Percentiles rank a stretch among this genome's conserved stretches.
These are phyloP conservation scores for Arthromyces matolae DNA, from an alignment of 768 basidiomycete genomes.

Conservation along the genomic window DNA sequence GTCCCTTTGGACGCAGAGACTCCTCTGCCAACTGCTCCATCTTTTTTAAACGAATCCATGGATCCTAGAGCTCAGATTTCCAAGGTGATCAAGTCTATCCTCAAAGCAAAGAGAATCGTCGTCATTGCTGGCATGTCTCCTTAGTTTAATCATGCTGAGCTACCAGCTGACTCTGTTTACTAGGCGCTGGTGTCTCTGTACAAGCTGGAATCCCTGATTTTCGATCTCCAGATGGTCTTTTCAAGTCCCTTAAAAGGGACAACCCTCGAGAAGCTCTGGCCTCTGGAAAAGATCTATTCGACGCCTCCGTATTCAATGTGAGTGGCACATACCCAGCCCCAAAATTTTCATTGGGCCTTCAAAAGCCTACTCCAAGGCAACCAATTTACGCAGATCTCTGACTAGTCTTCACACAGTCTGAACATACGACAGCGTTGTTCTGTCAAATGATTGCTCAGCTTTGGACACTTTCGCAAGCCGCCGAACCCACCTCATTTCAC, in stretches of 20 bases:
- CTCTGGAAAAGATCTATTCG: slow-evolving; percentile 85
- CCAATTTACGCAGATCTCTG: slow-evolving; percentile 2
- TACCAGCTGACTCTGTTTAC: background rate
- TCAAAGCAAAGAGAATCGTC: slow-evolving; percentile 81
- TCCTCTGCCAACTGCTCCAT: slow-evolving; percentile 45
- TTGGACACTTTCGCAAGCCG: slow-evolving; percentile 65
- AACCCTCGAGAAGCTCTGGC: slow-evolving; percentile 68
- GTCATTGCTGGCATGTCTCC: slow-evolving; percentile 72
- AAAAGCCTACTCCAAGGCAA: background rate
- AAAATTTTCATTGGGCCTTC: slow-evolving; percentile 5
- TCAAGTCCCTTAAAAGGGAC: slow-evolving; percentile 72
- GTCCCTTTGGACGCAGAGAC: slow-evolving; percentile 53
- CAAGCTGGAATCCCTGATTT: slow-evolving; percentile 90
- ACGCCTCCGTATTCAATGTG: slow-evolving; percentile 87
- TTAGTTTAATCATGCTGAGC: background rate
- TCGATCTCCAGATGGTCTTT: slow-evolving; percentile 75
- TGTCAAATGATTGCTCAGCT: slow-evolving; percentile 89
- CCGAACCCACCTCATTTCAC: slow-evolving; percentile 81
- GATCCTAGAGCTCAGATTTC: slow-evolving; percentile 46
- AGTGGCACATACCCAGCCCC: slow-evolving; percentile 21
- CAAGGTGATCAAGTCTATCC: slow-evolving; percentile 59
- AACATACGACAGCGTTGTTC: slow-evolving; percentile 70
- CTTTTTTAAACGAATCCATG: slow-evolving; percentile 50
- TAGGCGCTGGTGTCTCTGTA: slow-evolving; percentile 88
- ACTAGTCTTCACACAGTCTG: slow-evolving; percentile 46